Conservation (phyloP, 108 stramenopile species). For the Chaetoceros tenuissimus region DNA sequence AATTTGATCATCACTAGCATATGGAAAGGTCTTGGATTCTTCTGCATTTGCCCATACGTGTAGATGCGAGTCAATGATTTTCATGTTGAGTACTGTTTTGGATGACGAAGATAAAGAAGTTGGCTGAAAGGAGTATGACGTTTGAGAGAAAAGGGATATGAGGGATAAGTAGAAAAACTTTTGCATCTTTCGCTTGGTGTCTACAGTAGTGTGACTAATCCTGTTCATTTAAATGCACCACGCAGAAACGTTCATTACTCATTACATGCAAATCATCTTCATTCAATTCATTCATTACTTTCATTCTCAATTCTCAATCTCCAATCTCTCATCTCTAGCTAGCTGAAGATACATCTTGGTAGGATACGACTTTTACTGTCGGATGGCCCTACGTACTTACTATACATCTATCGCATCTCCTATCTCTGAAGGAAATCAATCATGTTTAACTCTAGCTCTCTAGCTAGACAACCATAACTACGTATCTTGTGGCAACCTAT, state of each 20-base stretch:
- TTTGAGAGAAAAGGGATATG: not conserved
- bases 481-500: no score
- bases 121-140: not conserved
- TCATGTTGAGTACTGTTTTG: not conserved
- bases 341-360: no score
- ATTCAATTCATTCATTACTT: not conserved
- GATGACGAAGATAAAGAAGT: not conserved
- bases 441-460: not conserved
- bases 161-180: not conserved
- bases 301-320: not conserved
- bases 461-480: not conserved
- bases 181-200: no score
- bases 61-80: constrained; percentile 72
- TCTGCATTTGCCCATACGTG: constrained; percentile 70
- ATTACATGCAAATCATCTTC: no score
- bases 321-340: no score
- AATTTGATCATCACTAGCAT: constrained; percentile 38
- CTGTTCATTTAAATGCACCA: no score
- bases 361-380: no score
- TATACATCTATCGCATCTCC: no score
- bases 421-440: not conserved
- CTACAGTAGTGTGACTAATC: no score
- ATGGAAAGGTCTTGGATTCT: constrained; percentile 49
- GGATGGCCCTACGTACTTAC: no score
- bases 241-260: no score